Conservation (phyloP, 495 filamentous ascomycete species). For the Neurospora cerealis region DNA sequence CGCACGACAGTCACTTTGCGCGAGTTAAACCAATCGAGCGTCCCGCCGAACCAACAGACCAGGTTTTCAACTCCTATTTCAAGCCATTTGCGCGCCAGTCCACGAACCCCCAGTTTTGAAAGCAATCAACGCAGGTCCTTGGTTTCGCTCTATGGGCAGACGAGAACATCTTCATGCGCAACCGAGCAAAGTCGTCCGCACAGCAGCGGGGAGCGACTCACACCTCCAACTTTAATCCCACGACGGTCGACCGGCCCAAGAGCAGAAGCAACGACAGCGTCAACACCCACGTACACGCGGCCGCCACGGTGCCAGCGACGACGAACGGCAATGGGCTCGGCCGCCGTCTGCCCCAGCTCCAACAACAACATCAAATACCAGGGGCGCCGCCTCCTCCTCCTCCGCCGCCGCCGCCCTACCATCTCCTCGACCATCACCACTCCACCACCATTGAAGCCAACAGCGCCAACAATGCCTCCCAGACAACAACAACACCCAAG, state of each 20-base stretch:
- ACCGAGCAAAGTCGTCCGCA: constrained; percentile 19
- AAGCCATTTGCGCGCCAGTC: background rate
- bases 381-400: background rate
- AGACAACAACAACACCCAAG: constrained; percentile 4
- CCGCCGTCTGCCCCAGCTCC: background rate
- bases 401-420: background rate
- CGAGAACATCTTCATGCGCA: constrained; percentile 20
- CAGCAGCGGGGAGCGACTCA: constrained; percentile 14
- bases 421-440: background rate
- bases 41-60: background rate
- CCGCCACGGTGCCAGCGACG: background rate
- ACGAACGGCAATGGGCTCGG: background rate
- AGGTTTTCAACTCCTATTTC: background rate
- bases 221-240: background rate
- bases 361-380: background rate
- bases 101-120: background rate
- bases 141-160: constrained; percentile 15
- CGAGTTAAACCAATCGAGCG: background rate
- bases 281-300: background rate
- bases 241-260: background rate
- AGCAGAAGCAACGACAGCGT: background rate
- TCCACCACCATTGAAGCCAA: background rate
- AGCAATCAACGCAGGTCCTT: background rate
- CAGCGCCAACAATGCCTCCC: background rate
- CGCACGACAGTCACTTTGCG: background rate